Conservation (phyloP, 148 eudicot genomes). For the Drosera capensis region DNA sequence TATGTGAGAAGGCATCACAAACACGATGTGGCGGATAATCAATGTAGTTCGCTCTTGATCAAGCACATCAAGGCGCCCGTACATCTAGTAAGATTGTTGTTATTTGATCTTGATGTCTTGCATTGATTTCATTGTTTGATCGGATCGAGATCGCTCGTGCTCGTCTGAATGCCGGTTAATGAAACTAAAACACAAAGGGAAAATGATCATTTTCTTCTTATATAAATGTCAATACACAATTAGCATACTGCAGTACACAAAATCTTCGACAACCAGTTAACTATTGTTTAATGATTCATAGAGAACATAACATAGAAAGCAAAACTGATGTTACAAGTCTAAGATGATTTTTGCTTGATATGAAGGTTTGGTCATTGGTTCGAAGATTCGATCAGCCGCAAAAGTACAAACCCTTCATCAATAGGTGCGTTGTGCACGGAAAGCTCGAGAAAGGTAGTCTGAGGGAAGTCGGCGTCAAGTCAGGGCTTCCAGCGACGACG, state of each 20-base stretch:
- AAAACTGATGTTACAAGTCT: not conserved
- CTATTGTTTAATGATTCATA: not conserved
- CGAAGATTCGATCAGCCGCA: conserved; percentile 66
- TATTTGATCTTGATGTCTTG: conserved; percentile 2
- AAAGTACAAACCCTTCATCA: conserved; percentile 51
- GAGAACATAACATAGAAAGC: too few species aligned
- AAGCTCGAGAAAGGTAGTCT: conserved; percentile 54
- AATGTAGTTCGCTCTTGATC: conserved; percentile 58
- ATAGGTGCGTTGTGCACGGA: conserved; percentile 41
- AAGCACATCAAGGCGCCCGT: conserved; percentile 81
- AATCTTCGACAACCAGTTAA: too few species aligned
- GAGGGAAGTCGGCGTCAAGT: conserved; percentile 60
- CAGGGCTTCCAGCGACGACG: conserved; percentile 68
- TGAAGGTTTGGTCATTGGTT: conserved; percentile 53
- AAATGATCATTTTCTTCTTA: too few species aligned
- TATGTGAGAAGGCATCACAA: conserved; percentile 39
- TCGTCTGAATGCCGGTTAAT: too few species aligned
- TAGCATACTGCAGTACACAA: too few species aligned
- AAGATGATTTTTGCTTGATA: not conserved
- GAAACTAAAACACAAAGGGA: too few species aligned
- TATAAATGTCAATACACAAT: too few species aligned
- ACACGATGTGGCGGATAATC: conserved; percentile 41
- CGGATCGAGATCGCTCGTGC: not conserved
- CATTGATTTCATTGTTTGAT: not conserved
- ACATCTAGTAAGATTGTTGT: conserved; percentile 31